A percentile compares a stretch with the other conserved stretches of the same genome.
Conservation (phyloP, 306 rosid genomes). For the Benincasa hispida region DNA sequence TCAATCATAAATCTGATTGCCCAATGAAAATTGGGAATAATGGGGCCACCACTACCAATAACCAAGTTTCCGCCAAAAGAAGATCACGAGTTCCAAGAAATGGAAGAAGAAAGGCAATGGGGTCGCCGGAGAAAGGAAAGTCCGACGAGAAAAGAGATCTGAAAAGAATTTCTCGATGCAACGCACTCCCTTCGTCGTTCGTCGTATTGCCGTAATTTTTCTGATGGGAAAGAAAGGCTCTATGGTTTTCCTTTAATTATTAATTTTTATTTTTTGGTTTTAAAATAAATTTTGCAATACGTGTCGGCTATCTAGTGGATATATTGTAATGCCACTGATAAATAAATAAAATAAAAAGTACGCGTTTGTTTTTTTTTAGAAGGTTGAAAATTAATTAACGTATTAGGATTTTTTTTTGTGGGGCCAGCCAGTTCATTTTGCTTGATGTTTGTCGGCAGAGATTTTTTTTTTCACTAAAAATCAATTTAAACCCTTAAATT, state of each 20-base stretch:
- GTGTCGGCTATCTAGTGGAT: background rate
- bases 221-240: background rate
- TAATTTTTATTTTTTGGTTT: background rate
- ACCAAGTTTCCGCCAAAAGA: background rate
- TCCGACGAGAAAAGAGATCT: background rate
- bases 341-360: background rate
- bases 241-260: conserved; percentile 2
- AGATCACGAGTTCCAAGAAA: background rate
- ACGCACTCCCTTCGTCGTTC: conserved; percentile 7
- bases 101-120: background rate
- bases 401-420: background rate
- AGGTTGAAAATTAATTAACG: background rate
- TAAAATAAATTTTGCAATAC: background rate
- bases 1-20: background rate
- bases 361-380: background rate
- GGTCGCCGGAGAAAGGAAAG: background rate
- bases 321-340: background rate
- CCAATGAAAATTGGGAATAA: background rate
- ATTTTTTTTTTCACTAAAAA: background rate
- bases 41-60: background rate
- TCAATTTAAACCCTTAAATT: too few relatives aligned
- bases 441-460: background rate
- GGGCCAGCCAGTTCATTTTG: background rate
- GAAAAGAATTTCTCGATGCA: background rate
- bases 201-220: conserved; percentile 10